Conservation (phyloP, 768 basidiomycete genomes). For the Leccinellum albellum region DNA sequence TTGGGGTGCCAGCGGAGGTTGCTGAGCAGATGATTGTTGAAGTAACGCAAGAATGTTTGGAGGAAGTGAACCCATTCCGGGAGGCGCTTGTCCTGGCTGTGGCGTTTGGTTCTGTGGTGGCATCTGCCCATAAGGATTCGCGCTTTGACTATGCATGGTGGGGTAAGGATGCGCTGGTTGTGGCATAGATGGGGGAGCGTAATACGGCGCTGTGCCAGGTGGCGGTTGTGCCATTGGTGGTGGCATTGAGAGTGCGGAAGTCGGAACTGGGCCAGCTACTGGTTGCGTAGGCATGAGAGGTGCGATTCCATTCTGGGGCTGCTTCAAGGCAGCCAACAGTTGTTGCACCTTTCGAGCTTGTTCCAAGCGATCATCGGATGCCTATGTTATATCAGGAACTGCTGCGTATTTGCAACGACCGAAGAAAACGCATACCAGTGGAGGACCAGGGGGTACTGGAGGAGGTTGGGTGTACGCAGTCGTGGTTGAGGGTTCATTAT, state of each 20-base stretch:
- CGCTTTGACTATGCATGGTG: slow-evolving; percentile 14
- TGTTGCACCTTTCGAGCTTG: slow-evolving; percentile 87
- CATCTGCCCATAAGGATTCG: slow-evolving; percentile 30
- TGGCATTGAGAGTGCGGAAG: slow-evolving; percentile 35
- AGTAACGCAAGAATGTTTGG: slow-evolving; percentile 69
- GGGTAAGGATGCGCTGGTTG: slow-evolving; percentile 24
- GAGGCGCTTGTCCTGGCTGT: slow-evolving; percentile 34
- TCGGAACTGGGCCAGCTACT: slow-evolving; percentile 34
- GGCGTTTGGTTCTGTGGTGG: slow-evolving; percentile 27
- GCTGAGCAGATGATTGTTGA: slow-evolving; percentile 46
- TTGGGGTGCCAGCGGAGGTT: slow-evolving; percentile 30
- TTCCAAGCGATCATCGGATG: slow-evolving; percentile 73
- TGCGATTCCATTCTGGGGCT: slow-evolving; percentile 44
- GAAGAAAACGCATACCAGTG: slow-evolving; percentile 29
- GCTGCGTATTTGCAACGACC: neutral
- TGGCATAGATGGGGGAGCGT: slow-evolving; percentile 37
- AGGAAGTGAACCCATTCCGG: slow-evolving; percentile 43
- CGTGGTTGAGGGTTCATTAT: slow-evolving; percentile 25
- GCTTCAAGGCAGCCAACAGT: slow-evolving; percentile 75
- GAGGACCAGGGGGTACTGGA: slow-evolving; percentile 13
- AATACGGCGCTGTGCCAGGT: slow-evolving; percentile 37
- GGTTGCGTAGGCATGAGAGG: slow-evolving; percentile 23
- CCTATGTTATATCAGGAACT: slow-evolving; percentile 4
- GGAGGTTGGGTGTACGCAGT: slow-evolving; percentile 27
- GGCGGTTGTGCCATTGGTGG: slow-evolving; percentile 30